Percentiles rank a stretch among this genome's conserved stretches.
Conservation (phyloP, 2,329 filamentous ascomycete species). For the Helotiales sp. region DNA sequence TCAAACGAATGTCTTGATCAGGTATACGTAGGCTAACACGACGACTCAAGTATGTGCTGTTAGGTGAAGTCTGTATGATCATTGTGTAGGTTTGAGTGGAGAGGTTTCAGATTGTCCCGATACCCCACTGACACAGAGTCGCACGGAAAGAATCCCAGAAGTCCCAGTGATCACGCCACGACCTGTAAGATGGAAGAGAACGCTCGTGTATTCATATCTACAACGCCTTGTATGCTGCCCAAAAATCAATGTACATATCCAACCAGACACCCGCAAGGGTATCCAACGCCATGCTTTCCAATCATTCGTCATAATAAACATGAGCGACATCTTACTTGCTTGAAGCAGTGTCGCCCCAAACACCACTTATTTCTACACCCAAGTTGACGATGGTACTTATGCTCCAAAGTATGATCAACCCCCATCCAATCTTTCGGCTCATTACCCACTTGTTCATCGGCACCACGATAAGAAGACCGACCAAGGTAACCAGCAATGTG, state of each 20-base stretch:
- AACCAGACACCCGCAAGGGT: not conserved
- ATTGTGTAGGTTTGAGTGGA: not conserved
- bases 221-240: not conserved
- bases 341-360: slow-evolving; percentile 21
- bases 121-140: not conserved
- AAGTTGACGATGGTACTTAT: slow-evolving; percentile 82
- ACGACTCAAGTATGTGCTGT: not conserved
- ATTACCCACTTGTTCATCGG: slow-evolving; percentile 86
- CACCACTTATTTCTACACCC: slow-evolving; percentile 69
- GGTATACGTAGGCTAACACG: not conserved
- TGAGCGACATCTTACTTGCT: not conserved
- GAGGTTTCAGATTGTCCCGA: not conserved
- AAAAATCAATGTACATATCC: not conserved
- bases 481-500: slow-evolving; percentile 78
- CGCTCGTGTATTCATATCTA: not conserved
- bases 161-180: not conserved
- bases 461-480: slow-evolving; percentile 76
- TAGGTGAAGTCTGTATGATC: not conserved
- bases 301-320: not conserved
- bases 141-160: not conserved
- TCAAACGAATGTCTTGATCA: not conserved
- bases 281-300: slow-evolving; percentile 1
- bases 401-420: slow-evolving; percentile 76
- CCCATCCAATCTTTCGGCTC: slow-evolving; percentile 78
- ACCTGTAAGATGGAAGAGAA: too few relatives aligned